Evolutionary conservation across 2,329 filamentous ascomycete species (phyloP).

Genomic region (Pyricularia pennisetigena): DNA sequence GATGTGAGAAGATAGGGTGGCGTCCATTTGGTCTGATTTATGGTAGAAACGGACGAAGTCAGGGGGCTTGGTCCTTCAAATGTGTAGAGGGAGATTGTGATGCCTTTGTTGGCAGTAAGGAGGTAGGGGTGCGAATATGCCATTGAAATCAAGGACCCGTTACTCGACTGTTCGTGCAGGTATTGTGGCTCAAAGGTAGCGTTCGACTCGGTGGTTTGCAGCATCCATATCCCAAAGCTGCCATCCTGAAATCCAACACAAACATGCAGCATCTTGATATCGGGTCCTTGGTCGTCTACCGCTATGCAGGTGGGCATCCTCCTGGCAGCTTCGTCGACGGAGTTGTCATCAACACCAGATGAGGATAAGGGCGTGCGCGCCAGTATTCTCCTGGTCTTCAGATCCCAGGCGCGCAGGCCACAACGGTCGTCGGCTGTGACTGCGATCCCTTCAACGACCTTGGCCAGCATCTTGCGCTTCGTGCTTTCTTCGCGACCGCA

Average conservation of each 20-base stretch:
- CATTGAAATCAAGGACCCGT: slow-evolving; percentile 58
- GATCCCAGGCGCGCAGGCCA: slow-evolving; percentile 71
- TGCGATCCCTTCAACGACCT: slow-evolving; percentile 66
- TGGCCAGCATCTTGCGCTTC: slow-evolving; percentile 56
- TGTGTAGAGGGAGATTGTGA: slow-evolving; percentile 67
- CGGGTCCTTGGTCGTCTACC: slow-evolving; percentile 43
- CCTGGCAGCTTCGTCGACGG: not conserved
- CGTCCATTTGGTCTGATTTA: slow-evolving; percentile 10
- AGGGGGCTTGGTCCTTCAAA: slow-evolving; percentile 30
- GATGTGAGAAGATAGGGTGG: slow-evolving; percentile 60
- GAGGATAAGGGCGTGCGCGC: slow-evolving; percentile 32
- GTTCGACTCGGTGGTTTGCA: slow-evolving; percentile 28
- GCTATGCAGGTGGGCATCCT: slow-evolving; percentile 52
- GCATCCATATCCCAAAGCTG: slow-evolving; percentile 58
- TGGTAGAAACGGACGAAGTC: slow-evolving; percentile 2
- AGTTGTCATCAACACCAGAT: slow-evolving; percentile 8
- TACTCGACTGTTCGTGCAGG: slow-evolving; percentile 49
- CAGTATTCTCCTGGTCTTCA: slow-evolving; percentile 52
- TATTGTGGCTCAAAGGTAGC: slow-evolving; percentile 37
- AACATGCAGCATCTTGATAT: slow-evolving; percentile 42
- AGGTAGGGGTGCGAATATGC: slow-evolving; percentile 68
- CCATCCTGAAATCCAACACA: slow-evolving; percentile 64
- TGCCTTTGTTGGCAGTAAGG: slow-evolving; percentile 65
- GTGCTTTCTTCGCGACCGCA: slow-evolving; percentile 22
- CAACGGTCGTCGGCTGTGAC: slow-evolving; percentile 62